Evolutionary conservation across 2,329 filamentous ascomycete genomes (phyloP), one percentile per base, ranked within the genome.

Genomic region (Ceratocystis harringtonii): DNA sequence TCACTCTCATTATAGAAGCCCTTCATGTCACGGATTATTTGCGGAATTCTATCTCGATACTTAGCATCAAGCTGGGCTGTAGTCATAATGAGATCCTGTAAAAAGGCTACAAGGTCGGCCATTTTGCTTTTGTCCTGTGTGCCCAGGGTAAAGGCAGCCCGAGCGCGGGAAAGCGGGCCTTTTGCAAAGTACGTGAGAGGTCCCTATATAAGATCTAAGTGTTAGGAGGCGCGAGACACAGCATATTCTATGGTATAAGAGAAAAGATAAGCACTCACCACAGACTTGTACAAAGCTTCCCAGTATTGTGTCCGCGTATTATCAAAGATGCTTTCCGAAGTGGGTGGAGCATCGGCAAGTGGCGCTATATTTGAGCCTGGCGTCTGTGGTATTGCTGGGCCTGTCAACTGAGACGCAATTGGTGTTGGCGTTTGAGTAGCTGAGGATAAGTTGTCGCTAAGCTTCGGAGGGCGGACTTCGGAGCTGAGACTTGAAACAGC

Each of bases 111-210:
- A 19, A 92, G 76, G 62, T 90, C 83, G 28, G 77, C 75, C 74
- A 86, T 83, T 50, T 84, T 79, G 22, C 86, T 75, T 25, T 79
- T 81, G 5, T 80, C 77, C 72, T 86, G 83, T 63, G 81, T 81
- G 68, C 84, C 81, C 15, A 84, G 75, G 66, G 85, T 83, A 68
- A 90, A 90, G 15, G 85, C 82, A 60, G 86, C 87, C 67, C 89
- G 82, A 58, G 88, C 86, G 70, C 88, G 81, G 57, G 89, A 89
- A 22, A 94, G 76, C 1, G 89, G 88, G 0, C 89, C 89, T 76
- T 94, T 94, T 22, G 86, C 86, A 74, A 92, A 92, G 74, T 92
- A 94, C 66, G 89, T 89, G 66, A 92, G 76, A 2, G 89, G 90
- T 43, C 87, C 89, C 80, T 89, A 55, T 8, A 41, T 10, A 22